Conservation (phyloP, 2,329 filamentous ascomycete species). For the Fusarium sp. region DNA sequence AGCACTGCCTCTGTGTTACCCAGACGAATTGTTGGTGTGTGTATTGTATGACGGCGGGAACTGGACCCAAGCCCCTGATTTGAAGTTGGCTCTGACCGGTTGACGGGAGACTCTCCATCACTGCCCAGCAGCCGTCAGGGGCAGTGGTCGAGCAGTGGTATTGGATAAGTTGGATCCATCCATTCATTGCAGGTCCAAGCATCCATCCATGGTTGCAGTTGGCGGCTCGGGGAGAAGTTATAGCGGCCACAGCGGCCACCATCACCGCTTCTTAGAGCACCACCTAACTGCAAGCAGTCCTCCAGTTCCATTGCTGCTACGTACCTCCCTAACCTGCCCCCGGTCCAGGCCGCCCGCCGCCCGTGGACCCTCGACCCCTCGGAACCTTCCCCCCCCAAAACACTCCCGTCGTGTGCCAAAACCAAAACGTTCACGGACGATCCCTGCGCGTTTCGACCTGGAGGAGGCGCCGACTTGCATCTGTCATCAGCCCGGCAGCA, state of each 20-base stretch:
- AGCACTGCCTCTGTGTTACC: neutral
- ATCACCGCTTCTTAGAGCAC: constrained; percentile 10
- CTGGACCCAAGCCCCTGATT: neutral
- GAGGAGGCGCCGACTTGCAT: constrained; percentile 16
- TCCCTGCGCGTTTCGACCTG: constrained; percentile 32
- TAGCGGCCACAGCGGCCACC: constrained; percentile 12
- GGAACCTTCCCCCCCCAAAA: constrained; percentile 11
- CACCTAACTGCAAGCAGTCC: neutral
- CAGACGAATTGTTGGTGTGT: neutral
- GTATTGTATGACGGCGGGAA: neutral
- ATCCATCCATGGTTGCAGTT: neutral
- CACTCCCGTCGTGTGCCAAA: constrained; percentile 23
- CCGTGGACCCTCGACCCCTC: constrained; percentile 25
- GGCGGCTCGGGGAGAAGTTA: constrained; percentile 5
- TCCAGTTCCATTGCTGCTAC: neutral
- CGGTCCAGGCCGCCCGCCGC: constrained; percentile 33
- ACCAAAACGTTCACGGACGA: constrained; percentile 23
- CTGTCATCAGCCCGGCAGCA: constrained; percentile 5
- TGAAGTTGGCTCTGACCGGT: neutral
- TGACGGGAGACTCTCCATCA: neutral
- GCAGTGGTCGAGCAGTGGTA: neutral
- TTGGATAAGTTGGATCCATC: neutral
- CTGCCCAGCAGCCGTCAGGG: neutral
- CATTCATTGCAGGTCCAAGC: neutral
- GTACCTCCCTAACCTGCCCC: constrained; percentile 2